Base-by-base conservation (phyloP, 2,329 filamentous ascomycete species). In the Hortaea sp. region DNA sequence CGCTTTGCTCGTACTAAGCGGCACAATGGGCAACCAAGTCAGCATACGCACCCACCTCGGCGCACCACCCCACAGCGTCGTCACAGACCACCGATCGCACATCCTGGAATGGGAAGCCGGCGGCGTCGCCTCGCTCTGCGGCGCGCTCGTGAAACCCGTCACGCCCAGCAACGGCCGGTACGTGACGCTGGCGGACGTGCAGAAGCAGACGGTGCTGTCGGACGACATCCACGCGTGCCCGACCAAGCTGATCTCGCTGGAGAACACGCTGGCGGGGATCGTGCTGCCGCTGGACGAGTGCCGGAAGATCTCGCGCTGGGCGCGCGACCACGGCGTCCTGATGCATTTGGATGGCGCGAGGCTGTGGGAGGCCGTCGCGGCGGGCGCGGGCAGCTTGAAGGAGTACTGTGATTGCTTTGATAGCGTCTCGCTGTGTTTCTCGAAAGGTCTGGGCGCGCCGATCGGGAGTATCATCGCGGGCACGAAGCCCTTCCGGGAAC, bases 11-110 rank as follows among this genome's bases (percentile, higher is more conserved):
- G 86, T 95, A 46, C 74, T 94, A 49, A 92, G 86, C 0, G 90
- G 90, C 3, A 95, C 89, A 4, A 95, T 95, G 88, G 88, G 88
- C 37, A 95, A 95, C 67, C 88, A 95, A 64, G 72, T 95, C 12
- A 82, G 84, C 0, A 74, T 95, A 38, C 80, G 89, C 35, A 76
- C 85, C 1, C 84, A 92, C 49, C 74, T 95, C 10, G 76, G 73
- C 1, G 83, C 86, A 49, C 88, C 89, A 10, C 90, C 90, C 0
- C 81, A 94, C 63, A 77, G 78, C 6, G 78, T 95, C 5, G 69
- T 95, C 6, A 87, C 84, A 56, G 89, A 95, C 62, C 72, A 81
- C 52, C 77, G 87, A 31, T 78, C 81, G 4, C 90, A 95, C 62
- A 85, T 95, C 48, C 71, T 86, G 47, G 73, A 80, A 37, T 81